phyloP scores from a whole-genome alignment of 1,284 basidiomycete species.

The Takashimella koratensis region DNA sequence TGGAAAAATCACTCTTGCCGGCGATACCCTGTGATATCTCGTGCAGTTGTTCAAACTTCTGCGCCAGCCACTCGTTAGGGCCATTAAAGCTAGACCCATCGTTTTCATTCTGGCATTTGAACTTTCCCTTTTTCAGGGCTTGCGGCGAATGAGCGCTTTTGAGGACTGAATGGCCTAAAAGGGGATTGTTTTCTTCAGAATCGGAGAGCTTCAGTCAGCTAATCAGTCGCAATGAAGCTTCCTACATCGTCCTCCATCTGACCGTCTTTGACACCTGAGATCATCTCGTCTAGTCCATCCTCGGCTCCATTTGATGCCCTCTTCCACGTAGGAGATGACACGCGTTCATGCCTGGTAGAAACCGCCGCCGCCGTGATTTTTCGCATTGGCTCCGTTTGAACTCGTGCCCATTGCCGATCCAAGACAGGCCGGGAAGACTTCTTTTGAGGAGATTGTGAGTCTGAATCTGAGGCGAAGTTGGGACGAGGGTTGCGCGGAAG shows the following conservation, averaged over 20 bases:
- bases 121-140: conserved; percentile 19
- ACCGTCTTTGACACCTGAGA: conserved; percentile 30
- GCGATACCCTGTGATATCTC: conserved; percentile 34
- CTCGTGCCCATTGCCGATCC: conserved; percentile 22
- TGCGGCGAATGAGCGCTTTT: conserved; percentile 11
- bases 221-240: not conserved
- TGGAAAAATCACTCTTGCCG: conserved; percentile 40
- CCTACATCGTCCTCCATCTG: conserved; percentile 3
- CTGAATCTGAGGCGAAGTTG: conserved; percentile 14
- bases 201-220: not conserved
- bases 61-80: conserved; percentile 45
- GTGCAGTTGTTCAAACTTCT: conserved; percentile 41
- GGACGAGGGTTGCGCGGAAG: conserved; percentile 2
- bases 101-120: conserved; percentile 38
- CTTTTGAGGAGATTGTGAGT: conserved; percentile 20
- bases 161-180: no score
- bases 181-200: no score
- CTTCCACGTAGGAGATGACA: conserved; percentile 33
- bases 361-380: conserved; percentile 1
- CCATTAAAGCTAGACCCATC: conserved; percentile 23
- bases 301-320: conserved; percentile 8
- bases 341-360: conserved; percentile 25
- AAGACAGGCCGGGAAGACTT: conserved; percentile 14
- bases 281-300: conserved; percentile 40
- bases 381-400: conserved; percentile 23